Evolutionary conservation across 768 basidiomycete genomes (phyloP).

Genomic region (Exsudoporus frostii): DNA sequence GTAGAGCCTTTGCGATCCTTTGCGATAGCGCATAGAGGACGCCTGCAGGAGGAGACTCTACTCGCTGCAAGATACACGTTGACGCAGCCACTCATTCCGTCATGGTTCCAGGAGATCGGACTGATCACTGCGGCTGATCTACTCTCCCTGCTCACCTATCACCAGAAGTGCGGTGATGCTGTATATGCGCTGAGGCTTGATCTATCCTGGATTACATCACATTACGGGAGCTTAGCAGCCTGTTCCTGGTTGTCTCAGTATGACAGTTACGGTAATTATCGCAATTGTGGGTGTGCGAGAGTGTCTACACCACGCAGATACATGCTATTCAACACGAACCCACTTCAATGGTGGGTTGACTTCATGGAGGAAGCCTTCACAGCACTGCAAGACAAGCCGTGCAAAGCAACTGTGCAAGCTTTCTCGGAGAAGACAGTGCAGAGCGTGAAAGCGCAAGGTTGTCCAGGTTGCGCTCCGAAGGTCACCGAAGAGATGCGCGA

Average conservation of each 20-base stretch:
- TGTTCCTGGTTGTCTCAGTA: slow-evolving; percentile 9
- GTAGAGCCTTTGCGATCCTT: not conserved
- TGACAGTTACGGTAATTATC: not conserved
- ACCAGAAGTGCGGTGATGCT: slow-evolving; percentile 11
- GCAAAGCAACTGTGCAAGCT: slow-evolving; percentile 2
- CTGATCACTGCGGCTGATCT: slow-evolving; percentile 25
- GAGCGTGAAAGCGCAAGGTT: not conserved
- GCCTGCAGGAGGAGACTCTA: not conserved
- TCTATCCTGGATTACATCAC: slow-evolving; percentile 11
- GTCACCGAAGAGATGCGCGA: slow-evolving; percentile 11
- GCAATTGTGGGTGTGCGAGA: not conserved
- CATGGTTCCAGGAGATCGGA: slow-evolving; percentile 24
- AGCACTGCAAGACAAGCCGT: slow-evolving; percentile 22
- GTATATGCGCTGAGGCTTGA: not conserved
- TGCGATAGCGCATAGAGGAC: not conserved
- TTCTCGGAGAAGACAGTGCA: not conserved
- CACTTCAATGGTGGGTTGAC: slow-evolving; percentile 16
- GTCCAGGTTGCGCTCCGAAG: not conserved
- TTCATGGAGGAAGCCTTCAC: slow-evolving; percentile 14
- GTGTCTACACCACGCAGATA: not conserved
- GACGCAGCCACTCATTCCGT: slow-evolving; percentile 19
- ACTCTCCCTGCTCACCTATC: slow-evolving; percentile 22
- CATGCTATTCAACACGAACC: not conserved
- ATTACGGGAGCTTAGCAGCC: not conserved
- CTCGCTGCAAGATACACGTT: slow-evolving; percentile 16